A percentile compares a stretch with the other conserved stretches of the same genome.
phyloP scores from a whole-genome alignment of 495 filamentous ascomycete genomes.

The Letharia columbiana region DNA sequence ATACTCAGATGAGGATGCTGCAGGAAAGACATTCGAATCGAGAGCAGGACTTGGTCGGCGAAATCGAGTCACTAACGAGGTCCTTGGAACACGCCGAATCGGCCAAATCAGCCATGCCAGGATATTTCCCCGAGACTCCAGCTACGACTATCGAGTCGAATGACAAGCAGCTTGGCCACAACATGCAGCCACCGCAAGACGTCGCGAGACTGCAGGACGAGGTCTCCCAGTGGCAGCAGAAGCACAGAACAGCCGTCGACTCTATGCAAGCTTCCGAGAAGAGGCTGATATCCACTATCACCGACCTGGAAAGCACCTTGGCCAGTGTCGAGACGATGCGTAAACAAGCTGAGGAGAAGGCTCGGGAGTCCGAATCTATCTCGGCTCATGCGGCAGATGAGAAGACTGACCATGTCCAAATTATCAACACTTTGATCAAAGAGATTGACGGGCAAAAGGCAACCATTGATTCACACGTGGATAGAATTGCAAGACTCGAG shows the following conservation, averaged over 20 bases:
- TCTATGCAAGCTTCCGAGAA: constrained; percentile 66
- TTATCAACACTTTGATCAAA: constrained; percentile 54
- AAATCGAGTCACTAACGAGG: constrained; percentile 59
- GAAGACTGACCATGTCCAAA: constrained; percentile 48
- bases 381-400: constrained; percentile 41
- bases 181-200: constrained; percentile 48
- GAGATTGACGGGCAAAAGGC: constrained; percentile 74
- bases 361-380: constrained; percentile 36
- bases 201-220: constrained; percentile 68
- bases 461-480: constrained; percentile 53
- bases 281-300: constrained; percentile 60
- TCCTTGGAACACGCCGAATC: constrained; percentile 36
- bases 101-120: constrained; percentile 33
- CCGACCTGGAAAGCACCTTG: constrained; percentile 55
- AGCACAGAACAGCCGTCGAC: constrained; percentile 61
- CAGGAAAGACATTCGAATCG: constrained; percentile 61
- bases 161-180: constrained; percentile 32
- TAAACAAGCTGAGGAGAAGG: constrained; percentile 32
- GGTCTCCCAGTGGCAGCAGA: constrained; percentile 61
- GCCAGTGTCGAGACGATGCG: constrained; percentile 42
- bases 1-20: constrained; percentile 66
- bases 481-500: constrained; percentile 58
- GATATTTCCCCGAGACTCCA: constrained; percentile 30
- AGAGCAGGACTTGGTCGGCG: constrained; percentile 61
- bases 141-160: constrained; percentile 24